Conservation (phyloP, 1,139 yeast species). For the Candida sojae region DNA sequence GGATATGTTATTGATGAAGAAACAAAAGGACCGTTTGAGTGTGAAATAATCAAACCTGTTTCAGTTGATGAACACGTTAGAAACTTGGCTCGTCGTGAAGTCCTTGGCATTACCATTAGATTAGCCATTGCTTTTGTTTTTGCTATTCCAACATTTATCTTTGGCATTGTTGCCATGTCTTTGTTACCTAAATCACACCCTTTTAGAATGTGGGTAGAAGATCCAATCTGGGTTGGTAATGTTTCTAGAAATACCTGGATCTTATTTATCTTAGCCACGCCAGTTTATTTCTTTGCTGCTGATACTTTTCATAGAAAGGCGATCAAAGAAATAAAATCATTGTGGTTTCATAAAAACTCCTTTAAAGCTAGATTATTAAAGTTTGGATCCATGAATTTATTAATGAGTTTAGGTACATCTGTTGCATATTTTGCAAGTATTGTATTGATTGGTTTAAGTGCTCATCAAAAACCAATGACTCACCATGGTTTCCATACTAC, state of each 20-base stretch:
- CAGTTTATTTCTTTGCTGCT: constrained; percentile 74
- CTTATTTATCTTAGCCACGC: constrained; percentile 63
- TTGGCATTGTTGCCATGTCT: constrained; percentile 72
- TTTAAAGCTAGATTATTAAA: constrained; percentile 59
- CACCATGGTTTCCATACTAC: constrained; percentile 58
- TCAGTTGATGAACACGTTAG: constrained; percentile 67
- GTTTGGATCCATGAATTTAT: constrained; percentile 77
- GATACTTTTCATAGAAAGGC: constrained; percentile 74
- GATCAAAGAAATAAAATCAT: constrained; percentile 52
- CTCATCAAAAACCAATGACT: constrained; percentile 31
- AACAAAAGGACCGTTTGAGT: constrained; percentile 41
- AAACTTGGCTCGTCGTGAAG: constrained; percentile 51
- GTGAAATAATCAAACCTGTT: constrained; percentile 57
- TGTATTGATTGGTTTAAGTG: constrained; percentile 53
- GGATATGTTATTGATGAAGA: constrained; percentile 24
- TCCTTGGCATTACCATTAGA: constrained; percentile 46
- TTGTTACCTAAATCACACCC: constrained; percentile 46
- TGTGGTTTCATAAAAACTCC: constrained; percentile 60
- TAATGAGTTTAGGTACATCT: constrained; percentile 72
- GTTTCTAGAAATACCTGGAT: constrained; percentile 69
- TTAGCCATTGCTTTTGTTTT: constrained; percentile 50
- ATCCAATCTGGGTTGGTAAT: constrained; percentile 65
- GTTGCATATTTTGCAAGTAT: constrained; percentile 73
- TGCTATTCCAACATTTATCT: constrained; percentile 69
- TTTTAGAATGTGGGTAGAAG: constrained; percentile 56